Conservation (phyloP, 345 rosid species). For the Aquilaria yunnanensis region DNA sequence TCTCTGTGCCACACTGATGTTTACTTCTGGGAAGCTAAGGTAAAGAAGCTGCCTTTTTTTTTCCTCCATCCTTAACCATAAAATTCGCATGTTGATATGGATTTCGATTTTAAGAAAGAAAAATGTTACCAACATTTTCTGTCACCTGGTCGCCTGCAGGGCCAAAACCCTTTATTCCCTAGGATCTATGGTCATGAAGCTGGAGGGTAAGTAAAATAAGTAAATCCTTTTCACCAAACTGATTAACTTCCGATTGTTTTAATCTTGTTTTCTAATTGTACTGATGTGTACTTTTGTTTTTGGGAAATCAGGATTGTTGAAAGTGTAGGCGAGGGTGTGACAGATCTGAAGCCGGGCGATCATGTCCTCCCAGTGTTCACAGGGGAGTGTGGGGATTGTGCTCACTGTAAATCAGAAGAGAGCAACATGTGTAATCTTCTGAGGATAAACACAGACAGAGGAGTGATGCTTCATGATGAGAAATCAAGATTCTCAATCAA, state of each 20-base stretch:
- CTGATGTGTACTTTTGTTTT: neutral
- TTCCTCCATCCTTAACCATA: neutral
- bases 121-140: neutral
- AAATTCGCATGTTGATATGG: neutral
- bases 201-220: constrained; percentile 9
- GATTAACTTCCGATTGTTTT: too few species aligned
- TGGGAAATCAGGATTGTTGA: constrained; percentile 26
- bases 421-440: constrained; percentile 35
- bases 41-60: neutral
- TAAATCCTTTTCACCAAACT: too few species aligned
- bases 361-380: constrained; percentile 38
- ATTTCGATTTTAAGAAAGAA: neutral
- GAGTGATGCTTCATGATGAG: constrained; percentile 31
- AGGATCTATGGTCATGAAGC: constrained; percentile 25
- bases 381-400: constrained; percentile 32
- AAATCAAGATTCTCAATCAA: constrained; percentile 31
- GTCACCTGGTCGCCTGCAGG: constrained; percentile 4
- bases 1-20: constrained; percentile 30
- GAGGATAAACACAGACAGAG: constrained; percentile 30
- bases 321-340: constrained; percentile 37
- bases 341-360: constrained; percentile 31
- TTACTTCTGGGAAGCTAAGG: constrained; percentile 35
- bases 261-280: neutral
- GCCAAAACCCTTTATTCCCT: constrained; percentile 21
- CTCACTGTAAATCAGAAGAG: constrained; percentile 29